phyloP scores from a whole-genome alignment of 2,329 filamentous ascomycete species.

The Magnaporthiopsis poae region DNA sequence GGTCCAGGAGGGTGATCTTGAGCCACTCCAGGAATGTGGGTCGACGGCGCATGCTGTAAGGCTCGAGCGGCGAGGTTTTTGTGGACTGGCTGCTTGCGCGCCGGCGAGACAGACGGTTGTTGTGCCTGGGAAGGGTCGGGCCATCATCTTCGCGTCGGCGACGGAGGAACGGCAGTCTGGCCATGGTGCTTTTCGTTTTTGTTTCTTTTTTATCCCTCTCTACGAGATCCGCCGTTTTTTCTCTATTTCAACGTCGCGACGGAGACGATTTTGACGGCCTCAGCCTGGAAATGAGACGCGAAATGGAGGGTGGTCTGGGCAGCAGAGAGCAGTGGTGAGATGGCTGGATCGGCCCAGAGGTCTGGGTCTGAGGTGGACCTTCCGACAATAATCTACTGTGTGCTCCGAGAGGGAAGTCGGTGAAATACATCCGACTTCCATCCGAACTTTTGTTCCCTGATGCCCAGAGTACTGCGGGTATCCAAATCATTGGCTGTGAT shows the following conservation, averaged over 20 bases:
- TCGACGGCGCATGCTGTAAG: conserved; percentile 3
- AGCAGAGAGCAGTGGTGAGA: too few species aligned
- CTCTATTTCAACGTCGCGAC: background rate
- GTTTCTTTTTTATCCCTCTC: background rate
- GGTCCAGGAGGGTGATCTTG: conserved; percentile 56
- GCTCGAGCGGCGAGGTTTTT: background rate
- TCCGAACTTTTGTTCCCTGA: too few species aligned
- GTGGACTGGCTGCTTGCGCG: background rate
- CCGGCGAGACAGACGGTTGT: background rate
- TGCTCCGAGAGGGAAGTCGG: background rate
- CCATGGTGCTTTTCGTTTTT: background rate
- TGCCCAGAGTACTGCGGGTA: too few species aligned
- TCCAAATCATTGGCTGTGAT: background rate
- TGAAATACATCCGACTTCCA: background rate
- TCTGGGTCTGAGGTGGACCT: too few species aligned
- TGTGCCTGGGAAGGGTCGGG: conserved; percentile 1
- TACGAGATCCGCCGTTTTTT: too few species aligned
- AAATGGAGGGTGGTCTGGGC: too few species aligned
- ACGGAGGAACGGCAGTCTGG: background rate
- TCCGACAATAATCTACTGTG: too few species aligned
- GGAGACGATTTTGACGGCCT: too few species aligned
- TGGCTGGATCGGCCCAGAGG: too few species aligned
- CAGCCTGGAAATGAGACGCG: background rate
- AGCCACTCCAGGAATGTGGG: conserved; percentile 56
- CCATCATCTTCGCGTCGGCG: conserved; percentile 2